Conservation (phyloP, 2,329 filamentous ascomycete species). For the Leptoxyphium fumago region DNA sequence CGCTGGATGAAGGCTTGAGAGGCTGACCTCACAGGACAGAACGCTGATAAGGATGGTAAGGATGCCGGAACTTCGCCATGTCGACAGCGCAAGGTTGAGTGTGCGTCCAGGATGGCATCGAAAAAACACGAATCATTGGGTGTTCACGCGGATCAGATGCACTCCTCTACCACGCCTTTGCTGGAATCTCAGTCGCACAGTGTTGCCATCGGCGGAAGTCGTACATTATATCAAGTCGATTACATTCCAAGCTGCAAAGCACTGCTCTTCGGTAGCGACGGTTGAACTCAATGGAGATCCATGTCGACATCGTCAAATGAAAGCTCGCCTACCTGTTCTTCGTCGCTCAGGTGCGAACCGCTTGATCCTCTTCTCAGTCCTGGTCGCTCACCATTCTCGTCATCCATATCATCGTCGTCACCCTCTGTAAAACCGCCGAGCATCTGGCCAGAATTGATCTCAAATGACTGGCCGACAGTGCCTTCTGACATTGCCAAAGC, state of each 20-base stretch:
- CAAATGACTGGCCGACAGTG: constrained; percentile 19
- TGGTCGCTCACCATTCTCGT: constrained; percentile 50
- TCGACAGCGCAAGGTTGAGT: too few relatives aligned
- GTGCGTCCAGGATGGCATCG: not conserved
- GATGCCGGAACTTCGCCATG: too few relatives aligned
- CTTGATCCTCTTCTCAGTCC: constrained; percentile 21
- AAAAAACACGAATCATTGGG: constrained; percentile 1
- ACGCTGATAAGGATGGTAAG: too few relatives aligned
- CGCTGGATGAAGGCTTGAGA: too few relatives aligned
- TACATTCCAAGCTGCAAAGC: not conserved
- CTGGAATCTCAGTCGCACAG: constrained; percentile 1
- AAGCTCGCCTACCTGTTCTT: constrained; percentile 54
- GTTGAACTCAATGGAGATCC: constrained; percentile 18
- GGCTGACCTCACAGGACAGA: too few relatives aligned
- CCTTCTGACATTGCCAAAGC: constrained; percentile 19
- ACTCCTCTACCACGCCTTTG: constrained; percentile 2
- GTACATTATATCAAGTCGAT: constrained; percentile 1
- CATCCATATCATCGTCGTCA: constrained; percentile 82
- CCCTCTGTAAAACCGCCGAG: constrained; percentile 89
- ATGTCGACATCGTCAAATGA: constrained; percentile 48
- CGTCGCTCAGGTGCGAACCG: constrained; percentile 30
- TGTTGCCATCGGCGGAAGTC: not conserved
- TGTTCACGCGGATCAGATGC: constrained; percentile 3
- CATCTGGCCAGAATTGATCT: constrained; percentile 20
- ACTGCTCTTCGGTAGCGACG: not conserved